Conservation (phyloP, 306 rosid genomes). For the Prunus davidiana region DNA sequence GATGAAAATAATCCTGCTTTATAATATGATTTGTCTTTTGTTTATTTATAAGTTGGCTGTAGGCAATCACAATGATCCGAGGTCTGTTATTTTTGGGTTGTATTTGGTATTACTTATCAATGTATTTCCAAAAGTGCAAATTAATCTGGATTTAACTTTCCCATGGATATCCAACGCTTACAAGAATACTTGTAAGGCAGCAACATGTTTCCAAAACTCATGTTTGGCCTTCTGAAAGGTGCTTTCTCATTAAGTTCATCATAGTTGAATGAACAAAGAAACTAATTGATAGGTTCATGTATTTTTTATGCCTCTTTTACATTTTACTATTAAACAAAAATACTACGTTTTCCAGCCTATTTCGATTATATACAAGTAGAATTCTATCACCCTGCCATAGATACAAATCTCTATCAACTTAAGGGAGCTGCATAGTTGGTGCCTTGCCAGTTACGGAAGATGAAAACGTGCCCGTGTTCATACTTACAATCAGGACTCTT, state of each 20-base stretch:
- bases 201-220: not conserved
- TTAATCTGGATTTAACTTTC: too few species aligned
- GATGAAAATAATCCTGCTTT: not conserved
- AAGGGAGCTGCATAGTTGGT: not conserved
- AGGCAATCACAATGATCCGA: too few species aligned
- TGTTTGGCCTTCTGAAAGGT: not conserved
- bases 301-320: not conserved
- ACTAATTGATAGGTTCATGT: slow-evolving; percentile 12
- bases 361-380: slow-evolving; percentile 57
- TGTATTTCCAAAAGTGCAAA: too few species aligned
- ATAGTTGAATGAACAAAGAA: slow-evolving; percentile 12
- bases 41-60: too few species aligned
- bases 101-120: too few species aligned
- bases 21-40: too few species aligned
- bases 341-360: not conserved
- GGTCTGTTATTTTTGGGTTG: too few species aligned
- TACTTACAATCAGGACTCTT: slow-evolving; percentile 25
- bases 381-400: slow-evolving; percentile 23
- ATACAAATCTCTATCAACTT: slow-evolving; percentile 30
- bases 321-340: slow-evolving; percentile 4
- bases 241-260: not conserved
- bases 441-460: slow-evolving; percentile 17
- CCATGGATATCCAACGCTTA: too few species aligned
- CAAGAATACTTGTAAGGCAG: too few species aligned
- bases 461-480: slow-evolving; percentile 14